phyloP scores from a whole-genome alignment of 345 rosid species.

The Litchi chinensis region DNA sequence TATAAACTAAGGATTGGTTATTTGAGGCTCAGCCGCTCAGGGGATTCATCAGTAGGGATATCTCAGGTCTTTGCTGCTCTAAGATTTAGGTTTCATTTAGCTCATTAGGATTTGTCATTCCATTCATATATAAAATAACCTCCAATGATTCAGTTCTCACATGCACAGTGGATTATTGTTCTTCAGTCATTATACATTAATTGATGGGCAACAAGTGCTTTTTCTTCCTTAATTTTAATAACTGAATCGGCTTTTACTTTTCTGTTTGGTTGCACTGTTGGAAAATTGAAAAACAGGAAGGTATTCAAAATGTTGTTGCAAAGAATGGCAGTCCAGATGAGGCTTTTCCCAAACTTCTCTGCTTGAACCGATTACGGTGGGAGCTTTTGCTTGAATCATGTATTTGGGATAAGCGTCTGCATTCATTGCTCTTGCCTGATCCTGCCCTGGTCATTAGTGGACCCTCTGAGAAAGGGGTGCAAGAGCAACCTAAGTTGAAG shows the following conservation, averaged over 20 bases:
- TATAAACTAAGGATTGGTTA: not conserved
- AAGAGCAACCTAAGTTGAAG: slow-evolving; percentile 32
- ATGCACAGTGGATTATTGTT: not conserved
- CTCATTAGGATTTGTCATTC: not conserved
- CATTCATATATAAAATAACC: not conserved
- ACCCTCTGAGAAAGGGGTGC: slow-evolving; percentile 34
- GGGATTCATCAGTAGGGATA: not conserved
- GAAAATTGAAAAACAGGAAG: slow-evolving; percentile 39
- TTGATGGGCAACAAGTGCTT: not conserved
- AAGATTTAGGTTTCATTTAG: not conserved
- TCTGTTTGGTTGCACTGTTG: slow-evolving; percentile 5
- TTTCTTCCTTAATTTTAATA: not conserved
- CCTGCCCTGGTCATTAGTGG: slow-evolving; percentile 39
- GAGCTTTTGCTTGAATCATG: slow-evolving; percentile 75
- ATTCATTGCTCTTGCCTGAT: slow-evolving; percentile 58
- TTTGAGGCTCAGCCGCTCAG: not conserved
- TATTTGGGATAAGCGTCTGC: slow-evolving; percentile 78
- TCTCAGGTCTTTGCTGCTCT: not conserved
- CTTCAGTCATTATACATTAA: not conserved
- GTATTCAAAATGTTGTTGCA: slow-evolving; percentile 40
- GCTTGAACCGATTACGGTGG: slow-evolving; percentile 69
- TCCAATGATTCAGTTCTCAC: not conserved
- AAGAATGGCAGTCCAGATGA: slow-evolving; percentile 45
- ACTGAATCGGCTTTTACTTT: slow-evolving; percentile 9
- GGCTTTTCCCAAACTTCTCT: slow-evolving; percentile 52